phyloP scores from a whole-genome alignment of 139 green algal genomes.

The Marvania coccoides region DNA sequence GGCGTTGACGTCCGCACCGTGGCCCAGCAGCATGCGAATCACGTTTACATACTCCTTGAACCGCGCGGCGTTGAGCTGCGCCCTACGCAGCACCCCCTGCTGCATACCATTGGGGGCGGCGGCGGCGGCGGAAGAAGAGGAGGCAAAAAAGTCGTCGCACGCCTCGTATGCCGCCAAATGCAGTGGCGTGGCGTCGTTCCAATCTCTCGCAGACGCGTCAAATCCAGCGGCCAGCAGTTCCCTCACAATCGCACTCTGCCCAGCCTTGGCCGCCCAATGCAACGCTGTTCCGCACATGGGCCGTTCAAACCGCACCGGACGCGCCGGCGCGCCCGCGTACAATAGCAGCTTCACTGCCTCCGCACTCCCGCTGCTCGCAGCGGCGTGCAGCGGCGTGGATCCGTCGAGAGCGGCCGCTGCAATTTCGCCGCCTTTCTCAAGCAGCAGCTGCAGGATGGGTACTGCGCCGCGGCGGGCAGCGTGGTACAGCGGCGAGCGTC shows the following conservation, averaged over 20 bases:
- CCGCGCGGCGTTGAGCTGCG: no score
- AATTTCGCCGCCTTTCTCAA: neutral
- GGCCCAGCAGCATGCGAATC: neutral
- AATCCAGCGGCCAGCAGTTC: neutral
- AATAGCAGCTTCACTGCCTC: neutral
- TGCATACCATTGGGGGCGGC: no score
- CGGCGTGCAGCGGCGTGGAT: neutral
- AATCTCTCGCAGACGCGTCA: neutral
- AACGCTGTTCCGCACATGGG: neutral
- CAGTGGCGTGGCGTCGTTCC: neutral
- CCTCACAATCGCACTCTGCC: neutral
- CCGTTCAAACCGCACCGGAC: neutral
- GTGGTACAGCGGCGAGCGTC: neutral
- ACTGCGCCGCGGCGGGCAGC: neutral
- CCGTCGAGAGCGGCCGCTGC: neutral
- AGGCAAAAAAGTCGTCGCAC: no score
- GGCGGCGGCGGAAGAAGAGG: no score
- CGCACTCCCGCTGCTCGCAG: neutral
- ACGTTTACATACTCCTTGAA: no score
- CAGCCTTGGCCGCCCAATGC: neutral
- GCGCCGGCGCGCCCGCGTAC: neutral
- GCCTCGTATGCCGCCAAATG: neutral
- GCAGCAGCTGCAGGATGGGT: neutral
- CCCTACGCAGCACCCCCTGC: no score
- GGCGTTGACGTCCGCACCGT: neutral